Conservation (phyloP, 106 monocot species). For the Dendrobium officinale region DNA sequence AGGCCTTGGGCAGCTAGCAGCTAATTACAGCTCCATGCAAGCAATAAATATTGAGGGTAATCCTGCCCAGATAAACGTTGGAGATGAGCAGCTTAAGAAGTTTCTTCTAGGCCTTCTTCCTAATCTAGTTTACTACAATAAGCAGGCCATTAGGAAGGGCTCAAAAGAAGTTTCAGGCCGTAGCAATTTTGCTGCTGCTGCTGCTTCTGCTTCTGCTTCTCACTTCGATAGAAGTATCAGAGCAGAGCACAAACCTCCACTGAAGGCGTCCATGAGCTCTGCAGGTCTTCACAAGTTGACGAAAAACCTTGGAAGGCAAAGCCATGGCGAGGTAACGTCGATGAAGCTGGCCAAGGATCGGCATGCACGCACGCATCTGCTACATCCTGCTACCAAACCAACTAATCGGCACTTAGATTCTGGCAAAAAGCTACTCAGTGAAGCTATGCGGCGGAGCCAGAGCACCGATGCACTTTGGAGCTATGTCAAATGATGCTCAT, state of each 20-base stretch:
- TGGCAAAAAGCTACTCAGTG: not conserved
- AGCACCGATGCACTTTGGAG: not conserved
- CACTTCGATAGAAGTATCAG: conserved; percentile 7
- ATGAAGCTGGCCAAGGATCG: conserved; percentile 13
- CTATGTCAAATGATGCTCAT: not conserved
- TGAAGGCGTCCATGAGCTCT: conserved; percentile 9
- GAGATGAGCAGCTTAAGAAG: conserved; percentile 77
- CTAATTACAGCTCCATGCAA: conserved; percentile 69
- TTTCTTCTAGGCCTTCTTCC: conserved; percentile 62
- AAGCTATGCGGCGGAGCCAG: not conserved
- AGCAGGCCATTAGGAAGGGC: not conserved
- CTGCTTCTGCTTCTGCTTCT: not conserved
- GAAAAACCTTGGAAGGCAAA: conserved; percentile 10
- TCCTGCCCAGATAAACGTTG: conserved; percentile 68
- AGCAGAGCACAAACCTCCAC: conserved; percentile 26
- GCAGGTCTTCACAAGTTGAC: conserved; percentile 14
- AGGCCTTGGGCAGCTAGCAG: conserved; percentile 75
- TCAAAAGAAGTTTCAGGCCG: conserved; percentile 9
- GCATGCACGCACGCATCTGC: conserved; percentile 5
- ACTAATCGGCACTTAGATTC: not conserved
- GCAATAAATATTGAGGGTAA: conserved; percentile 71
- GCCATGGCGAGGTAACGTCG: conserved; percentile 3
- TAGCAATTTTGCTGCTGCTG: not conserved
- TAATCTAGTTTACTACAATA: conserved; percentile 55
- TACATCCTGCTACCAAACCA: conserved; percentile 10